Evolutionary conservation across 163 green algal genomes (phyloP).

Genomic region (Coccomyxa subellipsoidea): DNA sequence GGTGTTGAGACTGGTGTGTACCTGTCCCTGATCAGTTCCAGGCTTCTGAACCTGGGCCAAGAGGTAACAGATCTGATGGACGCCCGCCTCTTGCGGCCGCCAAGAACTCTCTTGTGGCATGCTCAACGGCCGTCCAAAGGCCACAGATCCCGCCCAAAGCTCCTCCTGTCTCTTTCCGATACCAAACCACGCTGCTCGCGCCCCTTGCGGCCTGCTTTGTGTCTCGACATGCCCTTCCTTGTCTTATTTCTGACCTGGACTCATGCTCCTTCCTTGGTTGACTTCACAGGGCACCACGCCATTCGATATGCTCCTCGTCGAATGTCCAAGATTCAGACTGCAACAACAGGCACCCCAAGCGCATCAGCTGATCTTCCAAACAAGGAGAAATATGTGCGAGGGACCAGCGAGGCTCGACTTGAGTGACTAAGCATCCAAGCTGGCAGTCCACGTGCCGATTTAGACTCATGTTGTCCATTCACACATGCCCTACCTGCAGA

Average conservation of each 20-base stretch:
- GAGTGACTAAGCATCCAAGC: background rate
- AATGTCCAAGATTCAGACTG: background rate
- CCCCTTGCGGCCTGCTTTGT: background rate
- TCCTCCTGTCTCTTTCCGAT: background rate
- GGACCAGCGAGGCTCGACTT: background rate
- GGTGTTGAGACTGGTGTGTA: constrained; percentile 18
- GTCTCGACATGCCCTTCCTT: background rate
- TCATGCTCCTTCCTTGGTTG: background rate
- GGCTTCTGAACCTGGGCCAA: constrained; percentile 73
- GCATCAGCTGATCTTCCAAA: background rate
- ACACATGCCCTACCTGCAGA: too few relatives aligned
- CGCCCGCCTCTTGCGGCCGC: constrained; percentile 55
- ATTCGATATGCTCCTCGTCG: background rate
- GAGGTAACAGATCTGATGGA: constrained; percentile 68
- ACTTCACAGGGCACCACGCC: background rate
- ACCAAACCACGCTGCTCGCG: background rate
- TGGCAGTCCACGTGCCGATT: background rate
- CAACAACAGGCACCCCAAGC: background rate
- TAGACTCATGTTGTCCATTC: too few relatives aligned
- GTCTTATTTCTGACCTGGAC: background rate
- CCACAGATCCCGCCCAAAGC: background rate
- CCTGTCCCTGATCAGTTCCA: constrained; percentile 71
- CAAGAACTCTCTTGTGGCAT: constrained; percentile 31
- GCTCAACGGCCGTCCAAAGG: background rate
- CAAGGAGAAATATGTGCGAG: background rate